Conservation (phyloP, 2,329 filamentous ascomycete genomes). For the Penicillium hesseltinei region DNA sequence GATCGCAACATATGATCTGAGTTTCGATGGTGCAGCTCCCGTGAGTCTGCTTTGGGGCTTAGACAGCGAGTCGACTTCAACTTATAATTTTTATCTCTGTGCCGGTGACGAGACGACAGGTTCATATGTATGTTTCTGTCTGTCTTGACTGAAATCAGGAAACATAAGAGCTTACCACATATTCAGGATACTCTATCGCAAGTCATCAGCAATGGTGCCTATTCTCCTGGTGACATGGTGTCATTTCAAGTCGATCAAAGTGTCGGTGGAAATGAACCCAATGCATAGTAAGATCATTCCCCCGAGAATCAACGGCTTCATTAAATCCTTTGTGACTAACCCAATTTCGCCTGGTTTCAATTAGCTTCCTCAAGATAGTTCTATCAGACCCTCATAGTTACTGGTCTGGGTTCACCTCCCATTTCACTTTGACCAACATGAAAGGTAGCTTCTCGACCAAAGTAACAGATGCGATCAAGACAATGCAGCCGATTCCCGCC, state of each 20-base stretch:
- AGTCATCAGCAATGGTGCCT: constrained; percentile 40
- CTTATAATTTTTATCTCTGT: constrained; percentile 59
- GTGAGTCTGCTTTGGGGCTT: constrained; percentile 38
- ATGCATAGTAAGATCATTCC: constrained; percentile 54
- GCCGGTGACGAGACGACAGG: constrained; percentile 57
- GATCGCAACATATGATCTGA: constrained; percentile 49
- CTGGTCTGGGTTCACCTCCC: constrained; percentile 56
- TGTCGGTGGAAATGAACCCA: constrained; percentile 47
- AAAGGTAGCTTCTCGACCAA: constrained; percentile 55
- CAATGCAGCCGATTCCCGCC: constrained; percentile 14
- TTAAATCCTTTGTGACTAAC: background rate
- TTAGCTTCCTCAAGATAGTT: constrained; percentile 60
- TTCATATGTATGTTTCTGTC: constrained; percentile 42
- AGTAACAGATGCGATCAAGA: constrained; percentile 28
- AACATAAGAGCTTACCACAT: constrained; percentile 2
- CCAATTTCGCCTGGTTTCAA: background rate
- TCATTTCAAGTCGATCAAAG: constrained; percentile 46
- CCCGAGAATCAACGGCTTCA: background rate
- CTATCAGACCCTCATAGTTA: constrained; percentile 52
- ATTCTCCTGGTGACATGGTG: constrained; percentile 43
- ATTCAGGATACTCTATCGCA: constrained; percentile 43
- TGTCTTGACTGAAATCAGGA: background rate
- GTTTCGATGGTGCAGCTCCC: constrained; percentile 49
- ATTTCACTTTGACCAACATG: constrained; percentile 66
- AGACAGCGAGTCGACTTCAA: constrained; percentile 11